phyloP scores from a whole-genome alignment of 768 basidiomycete genomes.

The Naematelia aurantialba region DNA sequence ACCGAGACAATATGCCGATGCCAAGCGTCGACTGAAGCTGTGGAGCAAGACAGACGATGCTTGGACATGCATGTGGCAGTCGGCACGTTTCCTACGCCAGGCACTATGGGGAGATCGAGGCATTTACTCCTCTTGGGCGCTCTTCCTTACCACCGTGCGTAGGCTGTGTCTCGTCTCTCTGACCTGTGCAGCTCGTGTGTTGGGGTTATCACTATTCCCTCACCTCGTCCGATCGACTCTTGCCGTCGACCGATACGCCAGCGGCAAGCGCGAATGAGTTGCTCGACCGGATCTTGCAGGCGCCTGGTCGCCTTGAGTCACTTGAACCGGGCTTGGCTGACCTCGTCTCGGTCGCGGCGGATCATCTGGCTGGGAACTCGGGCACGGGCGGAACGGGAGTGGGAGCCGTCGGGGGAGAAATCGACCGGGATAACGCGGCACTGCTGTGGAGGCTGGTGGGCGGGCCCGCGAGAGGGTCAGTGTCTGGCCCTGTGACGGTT shows the following conservation, averaged over 20 bases:
- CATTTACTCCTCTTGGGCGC: conserved; percentile 33
- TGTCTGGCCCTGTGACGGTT: not conserved
- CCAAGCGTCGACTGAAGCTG: conserved; percentile 26
- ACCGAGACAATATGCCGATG: conserved; percentile 32
- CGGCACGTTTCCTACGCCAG: conserved; percentile 30
- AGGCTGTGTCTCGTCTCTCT: not conserved
- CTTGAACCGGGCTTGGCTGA: conserved; percentile 8
- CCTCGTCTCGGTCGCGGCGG: conserved; percentile 11
- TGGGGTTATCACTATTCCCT: not conserved
- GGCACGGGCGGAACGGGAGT: not conserved
- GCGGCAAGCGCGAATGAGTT: conserved; percentile 1
- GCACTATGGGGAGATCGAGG: conserved; percentile 34
- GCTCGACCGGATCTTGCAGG: conserved; percentile 10
- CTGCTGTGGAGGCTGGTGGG: conserved; percentile 16
- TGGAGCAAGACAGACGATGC: conserved; percentile 43
- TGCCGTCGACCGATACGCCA: not conserved
- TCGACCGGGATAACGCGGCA: conserved; percentile 13
- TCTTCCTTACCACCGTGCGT: conserved; percentile 35
- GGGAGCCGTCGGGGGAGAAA: conserved; percentile 2
- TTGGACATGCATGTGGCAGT: conserved; percentile 42
- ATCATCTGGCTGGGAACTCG: not conserved
- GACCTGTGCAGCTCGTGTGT: not conserved
- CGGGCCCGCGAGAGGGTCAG: not conserved
- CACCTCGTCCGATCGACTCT: not conserved
- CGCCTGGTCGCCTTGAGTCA: not conserved